A percentile compares a stretch with the other conserved stretches of the same genome.
These are phyloP conservation scores for Sugiyamaella lignohabitans DNA, from an alignment of 805 yeast species.

Conservation along the genomic window DNA sequence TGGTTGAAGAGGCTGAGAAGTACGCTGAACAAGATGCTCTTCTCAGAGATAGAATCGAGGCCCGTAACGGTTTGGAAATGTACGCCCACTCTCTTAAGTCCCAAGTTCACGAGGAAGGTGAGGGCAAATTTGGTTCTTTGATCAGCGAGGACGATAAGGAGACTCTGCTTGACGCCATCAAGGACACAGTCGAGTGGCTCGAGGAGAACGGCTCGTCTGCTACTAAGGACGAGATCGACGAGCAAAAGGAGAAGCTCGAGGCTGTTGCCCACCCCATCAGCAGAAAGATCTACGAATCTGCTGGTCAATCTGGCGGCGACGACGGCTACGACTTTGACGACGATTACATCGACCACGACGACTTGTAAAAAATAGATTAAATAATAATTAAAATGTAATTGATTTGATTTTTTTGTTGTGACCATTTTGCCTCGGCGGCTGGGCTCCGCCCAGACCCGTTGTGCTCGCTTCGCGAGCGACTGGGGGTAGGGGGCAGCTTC, in stretches of 20 bases:
- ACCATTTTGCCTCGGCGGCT: too few relatives aligned
- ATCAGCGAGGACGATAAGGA: slow-evolving; percentile 88
- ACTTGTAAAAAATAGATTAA: slow-evolving; percentile 33
- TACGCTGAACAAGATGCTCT: slow-evolving; percentile 86
- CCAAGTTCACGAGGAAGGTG: slow-evolving; percentile 47
- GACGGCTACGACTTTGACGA: slow-evolving; percentile 49
- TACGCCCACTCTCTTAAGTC: slow-evolving; percentile 78
- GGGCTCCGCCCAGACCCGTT: too few relatives aligned
- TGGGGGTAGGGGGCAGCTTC: too few relatives aligned
- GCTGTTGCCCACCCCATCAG: slow-evolving; percentile 88
- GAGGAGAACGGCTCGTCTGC: slow-evolving; percentile 85
- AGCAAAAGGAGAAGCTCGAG: slow-evolving; percentile 77
- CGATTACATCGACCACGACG: slow-evolving; percentile 63
- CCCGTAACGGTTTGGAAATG: slow-evolving; percentile 82
- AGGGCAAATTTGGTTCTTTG: slow-evolving; percentile 63
- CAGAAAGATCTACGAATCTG: slow-evolving; percentile 69
- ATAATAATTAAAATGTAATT: too few relatives aligned
- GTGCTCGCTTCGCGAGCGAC: too few relatives aligned
- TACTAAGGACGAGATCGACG: slow-evolving; percentile 86
- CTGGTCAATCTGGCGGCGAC: slow-evolving; percentile 41
- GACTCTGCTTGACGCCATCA: slow-evolving; percentile 75
- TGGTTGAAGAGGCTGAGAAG: slow-evolving; percentile 96
- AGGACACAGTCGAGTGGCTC: slow-evolving; percentile 81
- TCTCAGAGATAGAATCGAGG: slow-evolving; percentile 76
- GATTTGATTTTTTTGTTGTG: too few relatives aligned